Conservation (phyloP, 164 flowering plant species). For the Magnolia sinica region DNA sequence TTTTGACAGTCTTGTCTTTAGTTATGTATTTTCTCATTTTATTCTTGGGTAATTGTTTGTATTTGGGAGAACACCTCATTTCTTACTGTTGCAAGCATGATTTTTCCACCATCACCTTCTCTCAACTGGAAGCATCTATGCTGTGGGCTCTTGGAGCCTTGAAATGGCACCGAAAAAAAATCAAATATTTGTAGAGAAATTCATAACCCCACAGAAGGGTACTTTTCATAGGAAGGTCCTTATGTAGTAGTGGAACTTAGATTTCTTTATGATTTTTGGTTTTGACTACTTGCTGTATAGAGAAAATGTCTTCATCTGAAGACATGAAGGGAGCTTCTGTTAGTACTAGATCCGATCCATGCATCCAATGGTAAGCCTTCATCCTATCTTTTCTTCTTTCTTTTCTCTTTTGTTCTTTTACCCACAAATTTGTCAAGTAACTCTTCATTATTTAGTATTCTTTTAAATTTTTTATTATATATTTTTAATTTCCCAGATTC, state of each 20-base stretch:
- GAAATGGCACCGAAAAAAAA: no score
- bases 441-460: no score
- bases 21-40: not conserved
- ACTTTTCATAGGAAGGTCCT: not conserved
- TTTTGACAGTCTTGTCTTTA: not conserved
- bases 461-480: no score
- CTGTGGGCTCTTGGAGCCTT: no score
- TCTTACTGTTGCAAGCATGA: not conserved
- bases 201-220: not conserved
- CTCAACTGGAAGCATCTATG: not conserved
- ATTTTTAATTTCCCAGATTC: no score
- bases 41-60: not conserved
- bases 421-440: not conserved
- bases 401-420: not conserved
- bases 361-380: slow-evolving; percentile 36
- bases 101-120: not conserved
- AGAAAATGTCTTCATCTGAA: slow-evolving; percentile 41
- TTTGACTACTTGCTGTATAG: slow-evolving; percentile 22
- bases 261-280: not conserved
- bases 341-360: slow-evolving; percentile 29
- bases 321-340: slow-evolving; percentile 38
- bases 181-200: not conserved
- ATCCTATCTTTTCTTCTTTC: not conserved
- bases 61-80: not conserved
- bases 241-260: not conserved